A percentile compares a stretch with the other conserved stretches of the same genome.
Evolutionary conservation across 352 stramenopile species (phyloP).

Genomic region (Globisporangium emineosum): DNA sequence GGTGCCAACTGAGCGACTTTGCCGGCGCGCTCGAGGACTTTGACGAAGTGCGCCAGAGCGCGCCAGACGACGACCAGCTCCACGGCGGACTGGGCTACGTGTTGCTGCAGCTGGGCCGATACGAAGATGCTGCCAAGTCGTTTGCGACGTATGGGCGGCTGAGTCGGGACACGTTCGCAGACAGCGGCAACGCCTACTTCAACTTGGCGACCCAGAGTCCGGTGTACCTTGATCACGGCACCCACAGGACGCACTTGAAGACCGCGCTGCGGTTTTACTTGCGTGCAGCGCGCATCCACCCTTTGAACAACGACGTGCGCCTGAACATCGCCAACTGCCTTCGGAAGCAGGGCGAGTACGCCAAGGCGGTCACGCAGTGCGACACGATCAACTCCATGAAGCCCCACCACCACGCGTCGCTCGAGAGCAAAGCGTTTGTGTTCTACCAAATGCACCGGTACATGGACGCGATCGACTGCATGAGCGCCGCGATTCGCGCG

Average conservation of each 20-base stretch:
- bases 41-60: constrained; percentile 57
- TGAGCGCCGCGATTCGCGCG: constrained; percentile 50
- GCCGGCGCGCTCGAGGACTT: constrained; percentile 61
- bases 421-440: constrained; percentile 62
- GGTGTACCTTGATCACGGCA: constrained; percentile 32
- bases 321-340: constrained; percentile 74
- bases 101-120: constrained; percentile 63
- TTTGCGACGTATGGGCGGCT: constrained; percentile 63
- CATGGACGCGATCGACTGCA: constrained; percentile 47
- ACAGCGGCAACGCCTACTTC: constrained; percentile 78
- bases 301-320: constrained; percentile 51
- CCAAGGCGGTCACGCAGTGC: constrained; percentile 50
- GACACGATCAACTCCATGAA: constrained; percentile 38
- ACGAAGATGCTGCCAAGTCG: constrained; percentile 55
- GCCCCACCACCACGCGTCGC: constrained; percentile 42
- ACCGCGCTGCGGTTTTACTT: constrained; percentile 69
- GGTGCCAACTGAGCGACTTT: constrained; percentile 54
- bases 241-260: constrained; percentile 39
- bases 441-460: constrained; percentile 45
- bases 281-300: constrained; percentile 53
- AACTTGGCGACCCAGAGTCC: constrained; percentile 47
- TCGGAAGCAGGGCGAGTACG: constrained; percentile 38
- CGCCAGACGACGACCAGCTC: constrained; percentile 68
- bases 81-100: constrained; percentile 65
- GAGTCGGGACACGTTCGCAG: constrained; percentile 59